These are phyloP conservation scores for Schwanniomyces pseudopolymorphus DNA, from an alignment of 805 yeast genomes.

Conservation along the genomic window DNA sequence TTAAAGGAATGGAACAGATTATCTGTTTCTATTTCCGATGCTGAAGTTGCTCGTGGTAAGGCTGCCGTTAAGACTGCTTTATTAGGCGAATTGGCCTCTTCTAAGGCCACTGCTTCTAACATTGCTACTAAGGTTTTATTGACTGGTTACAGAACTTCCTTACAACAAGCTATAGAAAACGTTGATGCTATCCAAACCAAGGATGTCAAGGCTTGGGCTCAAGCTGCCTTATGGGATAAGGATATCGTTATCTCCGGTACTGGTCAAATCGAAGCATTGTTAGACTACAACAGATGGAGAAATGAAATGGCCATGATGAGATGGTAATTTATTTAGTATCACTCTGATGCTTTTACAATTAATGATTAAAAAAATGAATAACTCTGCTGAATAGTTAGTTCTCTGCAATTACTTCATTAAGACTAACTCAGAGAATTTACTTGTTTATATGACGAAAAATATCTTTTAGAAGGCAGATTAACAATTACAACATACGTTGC, in stretches of 20 bases:
- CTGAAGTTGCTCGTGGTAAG: slow-evolving; percentile 79
- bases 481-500: not conserved
- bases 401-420: not conserved
- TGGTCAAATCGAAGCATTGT: slow-evolving; percentile 81
- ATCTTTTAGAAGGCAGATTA: slow-evolving; percentile 1
- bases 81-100: slow-evolving; percentile 48
- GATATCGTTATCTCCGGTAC: slow-evolving; percentile 82
- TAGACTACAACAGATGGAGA: slow-evolving; percentile 85
- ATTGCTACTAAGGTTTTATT: slow-evolving; percentile 61
- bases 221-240: slow-evolving; percentile 72
- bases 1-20: slow-evolving; percentile 88
- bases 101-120: slow-evolving; percentile 52
- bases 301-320: slow-evolving; percentile 88
- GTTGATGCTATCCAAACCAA: slow-evolving; percentile 63
- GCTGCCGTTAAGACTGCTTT: slow-evolving; percentile 64
- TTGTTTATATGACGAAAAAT: slow-evolving; percentile 4
- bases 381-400: slow-evolving; percentile 1
- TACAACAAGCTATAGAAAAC: slow-evolving; percentile 56
- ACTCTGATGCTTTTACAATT: not conserved
- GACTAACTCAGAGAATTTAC: slow-evolving; percentile 1
- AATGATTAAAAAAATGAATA: not conserved
- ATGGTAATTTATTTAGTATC: slow-evolving; percentile 35
- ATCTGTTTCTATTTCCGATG: slow-evolving; percentile 68
- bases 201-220: slow-evolving; percentile 73
- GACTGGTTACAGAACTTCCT: slow-evolving; percentile 61